Percentiles rank a stretch among this genome's conserved stretches.
Conservation (phyloP, 306 rosid species). For the Astragalus membranaceus region DNA sequence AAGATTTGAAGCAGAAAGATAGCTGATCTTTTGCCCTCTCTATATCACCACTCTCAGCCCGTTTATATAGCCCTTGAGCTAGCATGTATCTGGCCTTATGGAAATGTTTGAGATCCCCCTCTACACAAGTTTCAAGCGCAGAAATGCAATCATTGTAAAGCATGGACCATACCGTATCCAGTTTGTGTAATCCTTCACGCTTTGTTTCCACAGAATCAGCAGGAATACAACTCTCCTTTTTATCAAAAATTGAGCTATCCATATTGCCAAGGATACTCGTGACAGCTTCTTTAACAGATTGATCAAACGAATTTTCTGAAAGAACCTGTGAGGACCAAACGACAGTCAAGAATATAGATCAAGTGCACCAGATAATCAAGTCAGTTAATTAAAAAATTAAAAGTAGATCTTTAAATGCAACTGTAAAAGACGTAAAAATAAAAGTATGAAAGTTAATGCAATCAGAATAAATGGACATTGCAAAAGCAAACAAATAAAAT, state of each 20-base stretch:
- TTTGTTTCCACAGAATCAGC: slow-evolving; percentile 39
- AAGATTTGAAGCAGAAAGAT: slow-evolving; percentile 96
- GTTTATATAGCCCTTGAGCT: slow-evolving; percentile 77
- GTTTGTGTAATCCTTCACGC: slow-evolving; percentile 44
- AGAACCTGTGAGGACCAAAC: slow-evolving; percentile 55
- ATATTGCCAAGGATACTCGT: slow-evolving; percentile 40
- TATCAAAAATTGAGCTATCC: slow-evolving; percentile 25
- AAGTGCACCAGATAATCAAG: neutral
- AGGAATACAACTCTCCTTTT: slow-evolving; percentile 31
- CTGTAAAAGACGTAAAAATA: neutral
- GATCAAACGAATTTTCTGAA: slow-evolving; percentile 62
- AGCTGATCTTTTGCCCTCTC: slow-evolving; percentile 94
- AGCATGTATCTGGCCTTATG: slow-evolving; percentile 98
- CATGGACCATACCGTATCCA: slow-evolving; percentile 66
- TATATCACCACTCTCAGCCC: slow-evolving; percentile 61
- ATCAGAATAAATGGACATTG: slow-evolving; percentile 10
- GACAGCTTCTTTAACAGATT: slow-evolving; percentile 51
- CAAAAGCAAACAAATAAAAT: slow-evolving; percentile 11
- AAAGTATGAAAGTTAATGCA: slow-evolving; percentile 7
- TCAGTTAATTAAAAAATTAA: neutral
- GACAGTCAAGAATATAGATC: neutral
- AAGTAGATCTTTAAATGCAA: neutral
- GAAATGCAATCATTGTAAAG: slow-evolving; percentile 85
- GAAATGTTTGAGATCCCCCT: slow-evolving; percentile 96
- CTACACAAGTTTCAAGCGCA: slow-evolving; percentile 91